Evolutionary conservation across 768 basidiomycete species (phyloP).

Genomic region (Crucibulum laeve): DNA sequence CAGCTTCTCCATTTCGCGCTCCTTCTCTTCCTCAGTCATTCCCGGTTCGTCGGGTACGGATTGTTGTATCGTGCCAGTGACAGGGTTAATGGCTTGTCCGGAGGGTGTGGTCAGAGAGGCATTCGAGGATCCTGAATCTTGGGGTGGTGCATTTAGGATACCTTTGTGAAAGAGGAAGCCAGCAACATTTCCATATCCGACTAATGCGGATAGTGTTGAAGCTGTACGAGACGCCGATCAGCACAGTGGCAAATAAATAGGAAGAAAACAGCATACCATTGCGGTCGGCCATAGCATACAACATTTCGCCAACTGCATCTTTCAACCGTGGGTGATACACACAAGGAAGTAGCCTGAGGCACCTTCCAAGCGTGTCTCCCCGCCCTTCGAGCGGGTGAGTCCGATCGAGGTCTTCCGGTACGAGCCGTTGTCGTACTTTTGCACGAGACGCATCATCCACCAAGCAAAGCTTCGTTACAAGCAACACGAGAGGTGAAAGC

Average conservation of each 20-base stretch:
- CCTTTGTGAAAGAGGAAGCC: conserved; percentile 94
- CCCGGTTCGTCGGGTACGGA: conserved; percentile 33
- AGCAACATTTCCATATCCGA: conserved; percentile 95
- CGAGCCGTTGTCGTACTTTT: conserved; percentile 60
- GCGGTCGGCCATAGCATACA: conserved; percentile 79
- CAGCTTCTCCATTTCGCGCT: conserved; percentile 86
- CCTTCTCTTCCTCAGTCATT: conserved; percentile 97
- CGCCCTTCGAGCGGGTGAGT: conserved; percentile 70
- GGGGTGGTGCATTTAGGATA: conserved; percentile 59
- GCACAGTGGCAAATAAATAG: neutral
- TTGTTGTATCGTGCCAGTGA: conserved; percentile 69
- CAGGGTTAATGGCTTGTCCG: conserved; percentile 68
- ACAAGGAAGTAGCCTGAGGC: conserved; percentile 70
- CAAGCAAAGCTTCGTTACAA: conserved; percentile 67
- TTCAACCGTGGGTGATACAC: conserved; percentile 73
- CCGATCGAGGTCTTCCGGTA: conserved; percentile 81
- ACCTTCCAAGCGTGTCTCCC: conserved; percentile 70
- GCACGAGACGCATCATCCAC: conserved; percentile 55
- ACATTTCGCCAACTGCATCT: conserved; percentile 78
- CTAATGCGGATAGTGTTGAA: conserved; percentile 63
- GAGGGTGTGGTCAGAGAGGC: conserved; percentile 27
- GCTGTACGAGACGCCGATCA: conserved; percentile 36
- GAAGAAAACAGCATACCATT: conserved; percentile 39
- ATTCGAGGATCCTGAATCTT: conserved; percentile 20
- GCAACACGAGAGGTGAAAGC: conserved; percentile 69